These are phyloP conservation scores for Solanum habrochaites DNA, from an alignment of 257 asterid genomes.

Conservation along the genomic window DNA sequence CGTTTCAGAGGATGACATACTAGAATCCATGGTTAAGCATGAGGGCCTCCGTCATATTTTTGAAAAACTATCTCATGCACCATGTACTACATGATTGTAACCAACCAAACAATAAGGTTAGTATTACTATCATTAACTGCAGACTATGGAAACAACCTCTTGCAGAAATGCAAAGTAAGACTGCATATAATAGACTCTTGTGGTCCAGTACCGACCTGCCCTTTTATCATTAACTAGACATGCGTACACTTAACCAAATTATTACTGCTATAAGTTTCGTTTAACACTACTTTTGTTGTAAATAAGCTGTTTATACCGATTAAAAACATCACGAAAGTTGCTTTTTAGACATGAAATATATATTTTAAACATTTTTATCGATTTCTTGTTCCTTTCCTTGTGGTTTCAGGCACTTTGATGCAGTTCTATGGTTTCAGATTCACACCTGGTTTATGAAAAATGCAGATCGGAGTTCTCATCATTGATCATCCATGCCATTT, in stretches of 20 bases:
- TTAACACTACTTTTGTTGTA: not conserved
- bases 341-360: not conserved
- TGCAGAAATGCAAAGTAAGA: not conserved
- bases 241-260: not conserved
- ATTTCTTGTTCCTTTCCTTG: not conserved
- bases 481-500: not conserved
- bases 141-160: not conserved
- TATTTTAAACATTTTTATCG: not conserved
- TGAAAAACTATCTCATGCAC: conserved; percentile 37
- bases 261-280: not conserved
- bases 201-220: not conserved
- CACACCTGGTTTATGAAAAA: not conserved
- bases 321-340: not conserved
- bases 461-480: not conserved
- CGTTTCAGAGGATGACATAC: conserved; percentile 26
- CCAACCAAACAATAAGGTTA: not conserved
- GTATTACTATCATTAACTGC: not conserved
- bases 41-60: conserved; percentile 12
- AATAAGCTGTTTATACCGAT: not conserved
- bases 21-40: conserved; percentile 44
- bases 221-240: not conserved
- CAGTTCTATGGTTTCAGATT: not conserved
- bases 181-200: not conserved
- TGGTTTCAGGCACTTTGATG: not conserved
- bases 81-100: not conserved